phyloP scores from a whole-genome alignment of 2,329 filamentous ascomycete genomes.

The Davidsoniella australis region DNA sequence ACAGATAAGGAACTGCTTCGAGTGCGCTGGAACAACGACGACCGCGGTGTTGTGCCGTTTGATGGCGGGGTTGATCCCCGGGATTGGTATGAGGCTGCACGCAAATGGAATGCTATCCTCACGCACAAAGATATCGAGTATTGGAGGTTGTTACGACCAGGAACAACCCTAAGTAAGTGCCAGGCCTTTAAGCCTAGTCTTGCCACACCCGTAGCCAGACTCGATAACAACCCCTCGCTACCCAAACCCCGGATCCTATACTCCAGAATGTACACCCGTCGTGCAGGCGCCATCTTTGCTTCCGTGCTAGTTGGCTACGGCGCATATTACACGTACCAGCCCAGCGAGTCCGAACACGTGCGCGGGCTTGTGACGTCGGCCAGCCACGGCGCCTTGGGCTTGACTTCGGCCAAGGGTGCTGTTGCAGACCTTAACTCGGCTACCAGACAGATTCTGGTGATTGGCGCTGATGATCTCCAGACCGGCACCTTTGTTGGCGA shows the following conservation, averaged over 20 bases:
- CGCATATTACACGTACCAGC: slow-evolving; percentile 56
- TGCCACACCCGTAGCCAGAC: slow-evolving; percentile 11
- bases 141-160: slow-evolving; percentile 67
- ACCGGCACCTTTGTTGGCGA: slow-evolving; percentile 75
- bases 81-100: slow-evolving; percentile 66
- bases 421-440: slow-evolving; percentile 24
- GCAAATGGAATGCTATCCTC: slow-evolving; percentile 55
- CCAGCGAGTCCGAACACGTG: slow-evolving; percentile 20
- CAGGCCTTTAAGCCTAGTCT: not conserved
- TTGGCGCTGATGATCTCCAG: slow-evolving; percentile 80
- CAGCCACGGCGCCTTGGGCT: slow-evolving; percentile 13
- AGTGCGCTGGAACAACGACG: slow-evolving; percentile 86
- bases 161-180: slow-evolving; percentile 53
- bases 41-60: slow-evolving; percentile 55
- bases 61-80: slow-evolving; percentile 27
- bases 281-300: slow-evolving; percentile 47
- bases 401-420: slow-evolving; percentile 12
- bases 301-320: slow-evolving; percentile 57
- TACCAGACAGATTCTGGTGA: slow-evolving; percentile 58
- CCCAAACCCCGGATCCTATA: slow-evolving; percentile 31
- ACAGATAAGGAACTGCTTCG: slow-evolving; percentile 27
- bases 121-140: slow-evolving; percentile 49
- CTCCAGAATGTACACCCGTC: slow-evolving; percentile 61
- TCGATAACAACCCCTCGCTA: not conserved
- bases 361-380: slow-evolving; percentile 15